Base-by-base conservation (phyloP, 2,329 filamentous ascomycete species). In the Cladosporium sp. region DNA sequence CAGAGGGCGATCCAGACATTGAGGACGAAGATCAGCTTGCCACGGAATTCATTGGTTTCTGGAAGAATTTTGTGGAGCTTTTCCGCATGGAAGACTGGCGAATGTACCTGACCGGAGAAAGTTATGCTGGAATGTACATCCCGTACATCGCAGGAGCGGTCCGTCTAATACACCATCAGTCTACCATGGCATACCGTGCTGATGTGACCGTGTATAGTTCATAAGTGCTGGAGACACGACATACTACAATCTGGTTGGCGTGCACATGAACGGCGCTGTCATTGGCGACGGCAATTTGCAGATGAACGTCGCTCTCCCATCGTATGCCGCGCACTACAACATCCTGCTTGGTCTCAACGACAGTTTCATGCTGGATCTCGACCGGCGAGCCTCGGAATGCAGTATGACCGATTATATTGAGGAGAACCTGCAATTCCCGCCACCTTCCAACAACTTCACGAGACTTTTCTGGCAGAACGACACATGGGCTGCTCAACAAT, bases 71-170 rank as follows among this genome's bases (percentile, higher is more conserved):
- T 19, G 68, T 80, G 45, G 72, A 79, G 37, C 73, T 74, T 1
- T 84, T 83, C 63, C 73, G 73, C n/a, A 66, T 82, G 60, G 71
- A 78, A n/a, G 11, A 42, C 25, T 83, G 80, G 65, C 86, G 84
- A 45, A 79, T 88, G 8, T 89, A 85, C 67, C 78, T 89, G 42
- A 80, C 84, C 0, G 87, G 85, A 34, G 68, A 70, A 55, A 62
- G 54, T 22, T 69, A 68, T 51, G 66, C 66, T 20, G 66, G 64
- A 15, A 56, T 63, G n/a, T 73, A 73, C 56, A 64, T 71, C 19
- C 69, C 71, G 5, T 73, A 72, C 59, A 70, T 73, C 34, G 66
- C 71, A 2, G 54, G 28, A 15, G 51, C 58, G 51, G 84, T 38
- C 3, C 17, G 51, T 76, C 76, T 9, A 84, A 37, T 72, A 79